Evolutionary conservation across 805 yeast genomes (phyloP).

Genomic region (Pichia cabralensis): DNA sequence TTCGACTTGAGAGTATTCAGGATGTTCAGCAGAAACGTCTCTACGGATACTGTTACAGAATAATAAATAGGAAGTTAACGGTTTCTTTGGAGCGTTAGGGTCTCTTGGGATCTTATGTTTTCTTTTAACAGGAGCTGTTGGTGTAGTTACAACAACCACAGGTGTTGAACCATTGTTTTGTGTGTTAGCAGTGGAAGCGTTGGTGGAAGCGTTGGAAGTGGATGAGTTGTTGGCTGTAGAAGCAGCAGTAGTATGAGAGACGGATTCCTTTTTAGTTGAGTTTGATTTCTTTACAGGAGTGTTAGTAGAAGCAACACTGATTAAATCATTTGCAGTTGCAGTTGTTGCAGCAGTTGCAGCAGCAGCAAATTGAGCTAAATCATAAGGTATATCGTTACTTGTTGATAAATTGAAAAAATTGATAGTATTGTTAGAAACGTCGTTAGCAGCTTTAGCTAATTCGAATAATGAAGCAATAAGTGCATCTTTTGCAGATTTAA

Average conservation of each 20-base stretch:
- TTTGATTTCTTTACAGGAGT: no score
- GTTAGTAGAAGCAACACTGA: neutral
- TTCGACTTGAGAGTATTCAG: slow-evolving; percentile 64
- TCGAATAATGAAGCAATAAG: slow-evolving; percentile 74
- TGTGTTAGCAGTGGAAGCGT: no score
- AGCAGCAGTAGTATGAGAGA: neutral
- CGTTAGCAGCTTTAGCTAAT: slow-evolving; percentile 77
- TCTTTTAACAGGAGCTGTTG: neutral
- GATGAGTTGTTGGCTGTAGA: neutral
- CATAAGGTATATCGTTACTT: slow-evolving; percentile 24
- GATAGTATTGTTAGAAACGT: slow-evolving; percentile 71
- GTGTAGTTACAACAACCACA: no score
- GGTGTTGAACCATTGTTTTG: no score
- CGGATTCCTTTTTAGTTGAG: no score
- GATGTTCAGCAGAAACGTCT: slow-evolving; percentile 59
- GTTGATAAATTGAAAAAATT: slow-evolving; percentile 58
- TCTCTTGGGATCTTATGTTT: slow-evolving; percentile 32
- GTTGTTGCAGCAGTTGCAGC: slow-evolving; percentile 5
- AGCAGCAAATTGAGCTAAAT: neutral
- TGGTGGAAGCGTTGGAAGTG: neutral
- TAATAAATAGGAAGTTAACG: slow-evolving; percentile 76
- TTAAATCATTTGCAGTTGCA: neutral
- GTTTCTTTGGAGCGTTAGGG: slow-evolving; percentile 94
- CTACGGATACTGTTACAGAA: slow-evolving; percentile 70
- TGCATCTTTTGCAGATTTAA: slow-evolving; percentile 23